phyloP scores from a whole-genome alignment of 2,329 filamentous ascomycete genomes.

The Phialocephala subalpina region DNA sequence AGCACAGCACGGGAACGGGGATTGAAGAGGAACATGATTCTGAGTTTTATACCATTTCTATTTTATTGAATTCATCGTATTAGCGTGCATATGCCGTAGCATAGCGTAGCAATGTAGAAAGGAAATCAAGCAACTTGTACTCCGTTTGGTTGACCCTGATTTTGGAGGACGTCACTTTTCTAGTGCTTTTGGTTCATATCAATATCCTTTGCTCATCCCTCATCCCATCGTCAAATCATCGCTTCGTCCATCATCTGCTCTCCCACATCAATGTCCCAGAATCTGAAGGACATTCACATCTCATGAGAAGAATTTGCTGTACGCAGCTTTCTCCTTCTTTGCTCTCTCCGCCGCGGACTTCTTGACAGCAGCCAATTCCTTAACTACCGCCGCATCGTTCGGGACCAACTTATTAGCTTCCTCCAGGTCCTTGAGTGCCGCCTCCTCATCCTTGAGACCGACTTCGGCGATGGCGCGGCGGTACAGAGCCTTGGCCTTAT shows the following conservation, averaged over 20 bases:
- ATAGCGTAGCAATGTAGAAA: conserved; percentile 4
- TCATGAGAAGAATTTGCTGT: conserved; percentile 83
- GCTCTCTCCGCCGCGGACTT: conserved; percentile 74
- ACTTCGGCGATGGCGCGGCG: conserved; percentile 80
- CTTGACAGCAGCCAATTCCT: conserved; percentile 82
- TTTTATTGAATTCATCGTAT: conserved; percentile 19
- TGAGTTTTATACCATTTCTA: conserved; percentile 21
- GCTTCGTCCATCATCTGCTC: not conserved
- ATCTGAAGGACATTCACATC: not conserved
- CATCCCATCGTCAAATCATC: not conserved
- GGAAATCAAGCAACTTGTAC: not conserved
- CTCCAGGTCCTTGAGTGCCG: conserved; percentile 77
- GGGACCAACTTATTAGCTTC: conserved; percentile 80
- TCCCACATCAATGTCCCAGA: not conserved
- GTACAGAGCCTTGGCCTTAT: conserved; percentile 90
- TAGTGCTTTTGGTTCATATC: not conserved
- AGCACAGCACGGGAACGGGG: not conserved
- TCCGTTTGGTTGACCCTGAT: not conserved
- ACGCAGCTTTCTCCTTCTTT: conserved; percentile 91
- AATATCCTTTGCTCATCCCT: not conserved
- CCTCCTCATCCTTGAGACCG: conserved; percentile 84
- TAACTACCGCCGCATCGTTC: conserved; percentile 75
- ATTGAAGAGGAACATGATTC: conserved; percentile 4
- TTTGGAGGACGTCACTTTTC: not conserved
- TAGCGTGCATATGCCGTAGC: conserved; percentile 8